Evolutionary conservation across 164 flowering plant genomes (phyloP).

Genomic region (Annona squamosa): DNA sequence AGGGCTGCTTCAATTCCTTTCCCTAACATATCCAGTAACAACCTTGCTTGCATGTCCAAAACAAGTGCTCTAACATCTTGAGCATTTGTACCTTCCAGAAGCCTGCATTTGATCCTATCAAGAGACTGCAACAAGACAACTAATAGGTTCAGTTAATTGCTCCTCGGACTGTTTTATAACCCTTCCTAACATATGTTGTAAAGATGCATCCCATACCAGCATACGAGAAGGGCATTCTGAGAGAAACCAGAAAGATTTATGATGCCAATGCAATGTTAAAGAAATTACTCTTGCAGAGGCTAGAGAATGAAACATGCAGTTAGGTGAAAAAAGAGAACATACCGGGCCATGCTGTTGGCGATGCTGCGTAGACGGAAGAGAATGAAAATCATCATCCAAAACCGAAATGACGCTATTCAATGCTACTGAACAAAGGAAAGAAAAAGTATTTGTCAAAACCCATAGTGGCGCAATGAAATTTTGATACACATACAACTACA

Average conservation of each 20-base stretch:
- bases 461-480: background rate
- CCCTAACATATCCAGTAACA: slow-evolving; percentile 94
- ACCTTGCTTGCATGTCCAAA: slow-evolving; percentile 97
- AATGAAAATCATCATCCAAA: slow-evolving; percentile 97
- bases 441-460: background rate
- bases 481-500: background rate
- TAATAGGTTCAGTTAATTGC: background rate
- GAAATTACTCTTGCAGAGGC: background rate
- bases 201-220: background rate
- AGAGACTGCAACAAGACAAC: slow-evolving; percentile 50
- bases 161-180: background rate
- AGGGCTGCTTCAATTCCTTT: slow-evolving; percentile 98
- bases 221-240: background rate
- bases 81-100: slow-evolving; percentile 92
- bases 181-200: background rate
- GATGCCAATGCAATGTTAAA: background rate
- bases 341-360: slow-evolving; percentile 96
- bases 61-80: slow-evolving; percentile 99
- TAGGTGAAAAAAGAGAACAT: slow-evolving; percentile 26
- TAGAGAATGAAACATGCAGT: background rate
- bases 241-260: background rate
- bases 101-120: slow-evolving; percentile 94
- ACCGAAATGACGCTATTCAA: slow-evolving; percentile 93
- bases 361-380: slow-evolving; percentile 85
- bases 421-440: slow-evolving; percentile 51